A percentile compares a stretch with the other conserved stretches of the same genome.
These are phyloP conservation scores for Solanum chilense DNA, from an alignment of 257 asterid genomes.

Conservation along the genomic window DNA sequence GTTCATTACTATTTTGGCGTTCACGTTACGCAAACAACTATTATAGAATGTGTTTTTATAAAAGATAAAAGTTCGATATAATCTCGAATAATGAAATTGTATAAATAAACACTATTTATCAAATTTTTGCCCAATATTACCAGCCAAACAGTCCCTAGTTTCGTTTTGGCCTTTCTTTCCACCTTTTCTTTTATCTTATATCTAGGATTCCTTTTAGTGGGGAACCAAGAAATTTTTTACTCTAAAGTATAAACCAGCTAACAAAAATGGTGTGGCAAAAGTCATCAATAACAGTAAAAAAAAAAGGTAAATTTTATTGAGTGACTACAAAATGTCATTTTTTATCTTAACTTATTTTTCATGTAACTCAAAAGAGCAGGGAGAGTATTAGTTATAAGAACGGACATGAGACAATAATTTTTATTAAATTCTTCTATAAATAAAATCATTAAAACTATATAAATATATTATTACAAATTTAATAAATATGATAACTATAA, in stretches of 20 bases:
- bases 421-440: background rate
- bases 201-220: background rate
- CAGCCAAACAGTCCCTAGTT: background rate
- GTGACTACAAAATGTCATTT: constrained; percentile 5
- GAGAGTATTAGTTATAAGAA: too few relatives aligned
- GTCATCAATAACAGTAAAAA: constrained; percentile 21
- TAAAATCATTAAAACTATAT: accelerated
- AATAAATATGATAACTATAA: too few relatives aligned
- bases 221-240: constrained; percentile 23
- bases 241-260: constrained; percentile 46
- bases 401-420: background rate
- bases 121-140: too few relatives aligned
- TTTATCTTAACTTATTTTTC: background rate
- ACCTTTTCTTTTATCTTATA: background rate
- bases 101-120: too few relatives aligned
- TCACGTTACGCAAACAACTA: too few relatives aligned
- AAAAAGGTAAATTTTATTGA: constrained; percentile 13
- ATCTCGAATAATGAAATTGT: too few relatives aligned
- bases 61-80: too few relatives aligned
- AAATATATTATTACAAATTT: background rate
- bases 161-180: constrained; percentile 24
- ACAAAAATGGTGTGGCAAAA: constrained; percentile 8
- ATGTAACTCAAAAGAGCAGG: background rate
- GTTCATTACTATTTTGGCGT: too few relatives aligned
- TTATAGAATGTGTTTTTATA: accelerated